These are phyloP conservation scores for Fusarium robinianum DNA, from an alignment of 2,329 filamentous ascomycete species.

Conservation along the genomic window DNA sequence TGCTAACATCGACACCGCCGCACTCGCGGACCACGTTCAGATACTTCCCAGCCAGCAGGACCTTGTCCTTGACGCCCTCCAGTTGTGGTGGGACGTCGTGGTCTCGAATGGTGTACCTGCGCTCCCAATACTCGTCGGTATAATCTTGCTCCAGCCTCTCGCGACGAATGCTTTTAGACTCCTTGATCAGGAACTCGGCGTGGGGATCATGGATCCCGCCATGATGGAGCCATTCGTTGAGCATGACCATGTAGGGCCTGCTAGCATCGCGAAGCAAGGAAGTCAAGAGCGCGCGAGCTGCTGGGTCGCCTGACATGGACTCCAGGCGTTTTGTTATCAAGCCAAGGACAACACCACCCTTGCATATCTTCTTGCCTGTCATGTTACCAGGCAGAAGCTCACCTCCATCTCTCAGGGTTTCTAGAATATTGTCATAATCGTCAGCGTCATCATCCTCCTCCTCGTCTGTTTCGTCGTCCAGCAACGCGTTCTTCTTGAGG, in stretches of 20 bases:
- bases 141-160: constrained; percentile 94
- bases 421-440: constrained; percentile 90
- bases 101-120: constrained; percentile 91
- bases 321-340: constrained; percentile 83
- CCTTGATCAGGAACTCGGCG: constrained; percentile 90
- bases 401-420: constrained; percentile 84
- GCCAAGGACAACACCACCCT: constrained; percentile 93
- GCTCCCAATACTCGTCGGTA: constrained; percentile 99
- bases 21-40: constrained; percentile 97
- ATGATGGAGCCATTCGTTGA: constrained; percentile 98
- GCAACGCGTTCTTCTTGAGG: constrained; percentile 81
- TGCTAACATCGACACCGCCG: constrained; percentile 91
- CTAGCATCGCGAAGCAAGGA: constrained; percentile 85
- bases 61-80: constrained; percentile 88
- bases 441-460: constrained; percentile 75
- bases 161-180: constrained; percentile 91
- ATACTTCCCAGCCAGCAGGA: constrained; percentile 94
- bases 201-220: constrained; percentile 94
- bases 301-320: constrained; percentile 90
- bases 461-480: constrained; percentile 78
- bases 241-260: constrained; percentile 94
- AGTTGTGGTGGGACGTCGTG: constrained; percentile 91
- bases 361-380: constrained; percentile 88
- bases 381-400: constrained; percentile 79
- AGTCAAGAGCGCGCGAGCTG: constrained; percentile 79